A percentile compares a stretch with the other conserved stretches of the same genome.
phyloP scores from a whole-genome alignment of 2,329 filamentous ascomycete species.

The Tolypocladium ovalisporum region DNA sequence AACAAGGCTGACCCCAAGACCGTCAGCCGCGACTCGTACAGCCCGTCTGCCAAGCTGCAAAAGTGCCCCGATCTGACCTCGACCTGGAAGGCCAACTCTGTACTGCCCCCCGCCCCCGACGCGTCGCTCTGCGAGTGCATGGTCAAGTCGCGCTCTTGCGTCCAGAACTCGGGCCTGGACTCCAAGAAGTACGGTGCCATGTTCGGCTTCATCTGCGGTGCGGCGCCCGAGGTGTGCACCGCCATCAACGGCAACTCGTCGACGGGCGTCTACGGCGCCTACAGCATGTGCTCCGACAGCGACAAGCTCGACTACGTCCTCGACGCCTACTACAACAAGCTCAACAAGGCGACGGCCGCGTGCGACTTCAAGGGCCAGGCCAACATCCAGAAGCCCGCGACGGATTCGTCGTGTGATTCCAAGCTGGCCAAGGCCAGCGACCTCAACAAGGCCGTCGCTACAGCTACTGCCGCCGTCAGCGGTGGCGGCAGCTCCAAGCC shows the following conservation, averaged over 20 bases:
- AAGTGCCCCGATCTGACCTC: constrained; percentile 57
- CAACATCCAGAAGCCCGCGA: constrained; percentile 35
- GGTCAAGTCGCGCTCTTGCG: constrained; percentile 62
- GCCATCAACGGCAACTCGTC: constrained; percentile 49
- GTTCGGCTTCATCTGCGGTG: constrained; percentile 65
- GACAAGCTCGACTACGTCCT: constrained; percentile 66
- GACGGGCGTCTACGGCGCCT: constrained; percentile 54
- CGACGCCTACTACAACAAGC: constrained; percentile 58
- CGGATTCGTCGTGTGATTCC: constrained; percentile 41
- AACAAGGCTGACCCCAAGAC: constrained; percentile 54
- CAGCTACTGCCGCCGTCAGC: constrained; percentile 28
- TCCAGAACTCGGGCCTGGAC: constrained; percentile 46
- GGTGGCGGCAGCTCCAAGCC: constrained; percentile 9
- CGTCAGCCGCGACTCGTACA: constrained; percentile 59
- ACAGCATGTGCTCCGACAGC: constrained; percentile 62
- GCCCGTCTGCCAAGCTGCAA: constrained; percentile 57
- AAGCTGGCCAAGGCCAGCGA: constrained; percentile 54
- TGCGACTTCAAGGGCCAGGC: constrained; percentile 65
- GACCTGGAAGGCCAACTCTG: constrained; percentile 53
- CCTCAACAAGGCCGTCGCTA: constrained; percentile 34
- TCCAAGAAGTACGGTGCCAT: constrained; percentile 51
- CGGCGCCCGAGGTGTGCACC: constrained; percentile 42
- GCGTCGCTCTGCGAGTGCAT: constrained; percentile 75
- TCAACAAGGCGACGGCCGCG: constrained; percentile 41
- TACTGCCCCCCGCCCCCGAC: constrained; percentile 77